phyloP scores from a whole-genome alignment of 2,329 filamentous ascomycete genomes.

The Aspergillus vadensis region DNA sequence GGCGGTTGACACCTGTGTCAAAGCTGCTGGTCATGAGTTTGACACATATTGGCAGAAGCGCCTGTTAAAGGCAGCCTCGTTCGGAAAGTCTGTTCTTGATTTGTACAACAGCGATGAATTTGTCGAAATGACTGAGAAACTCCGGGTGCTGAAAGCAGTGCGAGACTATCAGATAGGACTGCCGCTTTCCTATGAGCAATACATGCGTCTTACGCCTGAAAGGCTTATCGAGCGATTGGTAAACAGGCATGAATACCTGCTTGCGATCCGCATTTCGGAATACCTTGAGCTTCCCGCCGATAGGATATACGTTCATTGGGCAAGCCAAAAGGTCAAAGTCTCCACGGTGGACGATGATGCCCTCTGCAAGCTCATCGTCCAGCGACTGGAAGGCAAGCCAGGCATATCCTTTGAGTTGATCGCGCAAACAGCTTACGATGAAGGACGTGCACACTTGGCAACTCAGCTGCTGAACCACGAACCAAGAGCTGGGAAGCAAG shows the following conservation, averaged over 20 bases:
- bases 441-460: constrained; percentile 84
- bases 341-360: constrained; percentile 84
- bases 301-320: constrained; percentile 95
- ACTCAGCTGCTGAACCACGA: constrained; percentile 92
- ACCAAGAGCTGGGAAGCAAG: constrained; percentile 90
- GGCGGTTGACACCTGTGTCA: constrained; percentile 90
- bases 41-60: constrained; percentile 91
- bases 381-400: constrained; percentile 80
- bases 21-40: constrained; percentile 90
- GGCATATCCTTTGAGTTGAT: constrained; percentile 97
- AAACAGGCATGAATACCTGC: constrained; percentile 85
- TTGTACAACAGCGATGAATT: constrained; percentile 98
- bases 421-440: constrained; percentile 88
- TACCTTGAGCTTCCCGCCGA: constrained; percentile 85
- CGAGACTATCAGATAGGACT: constrained; percentile 89
- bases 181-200: constrained; percentile 91
- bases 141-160: constrained; percentile 89
- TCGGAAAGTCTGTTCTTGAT: constrained; percentile 95
- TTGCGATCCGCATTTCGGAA: constrained; percentile 84
- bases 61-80: constrained; percentile 92
- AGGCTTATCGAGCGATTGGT: constrained; percentile 82
- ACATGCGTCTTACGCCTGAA: constrained; percentile 85
- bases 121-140: constrained; percentile 94
- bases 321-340: constrained; percentile 85
- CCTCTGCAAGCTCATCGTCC: constrained; percentile 82